Evolutionary conservation across 257 asterid species (phyloP).

Genomic region (Anisodus tanguticus): DNA sequence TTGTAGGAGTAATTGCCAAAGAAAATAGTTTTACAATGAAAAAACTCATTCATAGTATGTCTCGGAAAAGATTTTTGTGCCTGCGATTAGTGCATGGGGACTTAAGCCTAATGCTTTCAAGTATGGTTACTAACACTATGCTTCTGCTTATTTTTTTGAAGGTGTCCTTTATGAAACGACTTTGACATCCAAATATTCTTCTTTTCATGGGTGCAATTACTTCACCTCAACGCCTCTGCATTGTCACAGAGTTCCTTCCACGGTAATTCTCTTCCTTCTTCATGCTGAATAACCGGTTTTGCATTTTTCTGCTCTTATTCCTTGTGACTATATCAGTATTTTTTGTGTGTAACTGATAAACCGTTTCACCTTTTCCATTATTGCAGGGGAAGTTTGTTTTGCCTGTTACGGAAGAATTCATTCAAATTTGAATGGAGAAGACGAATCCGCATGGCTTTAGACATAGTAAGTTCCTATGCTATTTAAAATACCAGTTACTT

Average conservation of each 20-base stretch:
- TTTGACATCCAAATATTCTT: conserved; percentile 94
- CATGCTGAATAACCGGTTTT: neutral
- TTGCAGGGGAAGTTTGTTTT: conserved; percentile 89
- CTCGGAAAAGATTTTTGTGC: neutral
- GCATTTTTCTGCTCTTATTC: neutral
- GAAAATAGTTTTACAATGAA: neutral
- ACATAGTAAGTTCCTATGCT: conserved; percentile 67
- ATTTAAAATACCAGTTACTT: neutral
- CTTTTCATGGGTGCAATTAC: conserved; percentile 98
- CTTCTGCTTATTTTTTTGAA: conserved; percentile 41
- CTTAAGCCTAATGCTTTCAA: neutral
- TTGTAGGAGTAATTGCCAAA: too few relatives aligned
- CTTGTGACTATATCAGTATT: neutral
- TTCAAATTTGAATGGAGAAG: conserved; percentile 85
- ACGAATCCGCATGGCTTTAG: conserved; percentile 88
- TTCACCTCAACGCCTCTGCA: conserved; percentile 86
- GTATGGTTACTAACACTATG: too few relatives aligned
- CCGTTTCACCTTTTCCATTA: conserved; percentile 28
- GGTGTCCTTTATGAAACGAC: conserved; percentile 93
- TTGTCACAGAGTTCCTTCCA: conserved; percentile 97
- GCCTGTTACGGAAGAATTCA: conserved; percentile 70
- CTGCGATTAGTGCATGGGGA: neutral
- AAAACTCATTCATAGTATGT: neutral
- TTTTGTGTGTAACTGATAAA: conserved; percentile 5
- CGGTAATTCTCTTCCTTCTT: conserved; percentile 55